Evolutionary conservation across 331 rosid genomes (phyloP).

Genomic region (Erythrophleum ivorense): DNA sequence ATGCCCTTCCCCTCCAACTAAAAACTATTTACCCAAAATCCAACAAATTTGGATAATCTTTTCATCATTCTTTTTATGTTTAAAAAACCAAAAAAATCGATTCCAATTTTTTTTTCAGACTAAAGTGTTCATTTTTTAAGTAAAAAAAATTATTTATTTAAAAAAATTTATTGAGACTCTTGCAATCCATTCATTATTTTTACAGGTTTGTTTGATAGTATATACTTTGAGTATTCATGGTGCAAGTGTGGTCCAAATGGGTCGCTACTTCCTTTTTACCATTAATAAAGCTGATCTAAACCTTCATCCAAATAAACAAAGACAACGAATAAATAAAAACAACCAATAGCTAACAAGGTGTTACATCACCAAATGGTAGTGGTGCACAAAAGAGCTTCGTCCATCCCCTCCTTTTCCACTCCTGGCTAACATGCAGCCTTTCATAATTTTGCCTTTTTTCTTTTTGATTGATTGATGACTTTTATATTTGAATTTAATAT

Average conservation of each 20-base stretch:
- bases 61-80: neutral
- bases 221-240: neutral
- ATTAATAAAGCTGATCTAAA: neutral
- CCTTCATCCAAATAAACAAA: neutral
- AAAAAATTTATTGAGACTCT: neutral
- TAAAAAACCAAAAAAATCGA: too few relatives aligned
- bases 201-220: neutral
- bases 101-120: too few relatives aligned
- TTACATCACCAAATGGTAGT: neutral
- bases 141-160: neutral
- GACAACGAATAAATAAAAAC: neutral
- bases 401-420: neutral
- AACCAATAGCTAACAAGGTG: neutral
- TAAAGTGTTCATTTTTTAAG: too few relatives aligned
- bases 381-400: neutral
- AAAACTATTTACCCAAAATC: neutral
- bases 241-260: conserved; percentile 1
- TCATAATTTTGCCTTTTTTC: neutral
- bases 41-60: neutral
- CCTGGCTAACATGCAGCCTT: neutral
- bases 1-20: neutral
- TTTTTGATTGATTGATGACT: neutral
- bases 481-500: too few relatives aligned
- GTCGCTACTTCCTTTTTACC: neutral
- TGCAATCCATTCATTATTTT: neutral